A percentile compares a stretch with the other conserved stretches of the same genome.
phyloP scores from a whole-genome alignment of 768 basidiomycete species.

The Lactarius hatsudake region DNA sequence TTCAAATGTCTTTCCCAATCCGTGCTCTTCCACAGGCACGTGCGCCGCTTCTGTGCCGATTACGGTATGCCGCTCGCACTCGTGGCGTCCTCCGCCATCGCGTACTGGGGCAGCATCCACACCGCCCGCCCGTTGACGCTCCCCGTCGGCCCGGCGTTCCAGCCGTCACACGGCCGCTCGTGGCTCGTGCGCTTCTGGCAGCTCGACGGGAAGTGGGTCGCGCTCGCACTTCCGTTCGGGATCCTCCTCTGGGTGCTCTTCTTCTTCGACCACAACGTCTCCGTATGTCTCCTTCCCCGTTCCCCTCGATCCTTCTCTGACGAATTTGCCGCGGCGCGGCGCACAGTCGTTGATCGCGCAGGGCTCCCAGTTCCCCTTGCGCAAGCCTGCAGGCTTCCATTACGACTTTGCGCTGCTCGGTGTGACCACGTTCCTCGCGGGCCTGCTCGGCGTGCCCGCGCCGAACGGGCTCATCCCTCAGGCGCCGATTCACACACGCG shows the following conservation, averaged over 20 bases:
- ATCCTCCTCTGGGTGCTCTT: conserved; percentile 86
- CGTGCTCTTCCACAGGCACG: conserved; percentile 66
- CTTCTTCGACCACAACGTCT: conserved; percentile 95
- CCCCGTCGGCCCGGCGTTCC: conserved; percentile 66
- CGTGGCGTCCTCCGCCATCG: conserved; percentile 69
- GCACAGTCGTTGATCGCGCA: conserved; percentile 86
- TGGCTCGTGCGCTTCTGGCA: conserved; percentile 93
- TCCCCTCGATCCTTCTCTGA: background rate
- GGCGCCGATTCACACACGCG: conserved; percentile 90
- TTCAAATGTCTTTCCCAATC: conserved; percentile 66
- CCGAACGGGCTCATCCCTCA: conserved; percentile 85
- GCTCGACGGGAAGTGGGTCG: conserved; percentile 84
- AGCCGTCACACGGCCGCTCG: conserved; percentile 63
- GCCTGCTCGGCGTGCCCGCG: conserved; percentile 81
- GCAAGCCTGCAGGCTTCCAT: conserved; percentile 87
- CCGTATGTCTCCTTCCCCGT: conserved; percentile 46
- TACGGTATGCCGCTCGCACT: conserved; percentile 92
- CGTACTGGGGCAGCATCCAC: conserved; percentile 84
- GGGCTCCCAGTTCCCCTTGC: conserved; percentile 80
- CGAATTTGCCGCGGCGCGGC: background rate
- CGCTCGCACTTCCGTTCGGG: conserved; percentile 86
- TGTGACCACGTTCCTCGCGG: conserved; percentile 84
- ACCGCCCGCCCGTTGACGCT: conserved; percentile 58
- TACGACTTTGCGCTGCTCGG: conserved; percentile 91
- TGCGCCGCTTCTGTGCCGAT: conserved; percentile 75